phyloP scores from a whole-genome alignment of 306 rosid genomes.

The Inga oerstediana region DNA sequence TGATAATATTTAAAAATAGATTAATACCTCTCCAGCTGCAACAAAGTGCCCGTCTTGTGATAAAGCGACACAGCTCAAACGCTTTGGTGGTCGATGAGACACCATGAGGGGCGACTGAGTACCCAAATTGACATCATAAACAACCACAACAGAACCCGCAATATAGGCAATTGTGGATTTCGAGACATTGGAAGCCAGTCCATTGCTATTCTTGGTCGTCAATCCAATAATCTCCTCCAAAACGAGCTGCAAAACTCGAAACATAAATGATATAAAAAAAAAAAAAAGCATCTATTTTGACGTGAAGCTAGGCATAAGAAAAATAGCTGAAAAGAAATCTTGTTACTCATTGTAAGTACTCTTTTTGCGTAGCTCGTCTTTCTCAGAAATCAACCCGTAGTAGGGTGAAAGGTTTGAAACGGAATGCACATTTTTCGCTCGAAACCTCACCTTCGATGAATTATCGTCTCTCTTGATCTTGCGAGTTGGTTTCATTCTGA shows the following conservation, averaged over 20 bases:
- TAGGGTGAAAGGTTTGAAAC: slow-evolving; percentile 24
- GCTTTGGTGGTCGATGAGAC: slow-evolving; percentile 60
- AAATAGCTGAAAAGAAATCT: not conserved
- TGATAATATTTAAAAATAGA: slow-evolving; percentile 20
- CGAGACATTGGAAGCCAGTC: slow-evolving; percentile 56
- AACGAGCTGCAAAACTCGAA: slow-evolving; percentile 49
- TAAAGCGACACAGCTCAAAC: slow-evolving; percentile 71
- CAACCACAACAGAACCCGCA: slow-evolving; percentile 72
- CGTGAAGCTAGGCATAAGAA: not conserved
- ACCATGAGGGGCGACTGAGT: slow-evolving; percentile 65
- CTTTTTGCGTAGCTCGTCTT: not conserved
- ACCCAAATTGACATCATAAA: slow-evolving; percentile 56
- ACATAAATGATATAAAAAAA: slow-evolving; percentile 1
- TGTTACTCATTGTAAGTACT: not conserved
- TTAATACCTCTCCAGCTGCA: slow-evolving; percentile 75
- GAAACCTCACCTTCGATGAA: slow-evolving; percentile 47
- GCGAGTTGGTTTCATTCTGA: slow-evolving; percentile 52
- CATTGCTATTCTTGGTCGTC: slow-evolving; percentile 61
- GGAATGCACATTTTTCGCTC: slow-evolving; percentile 3
- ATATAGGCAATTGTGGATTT: slow-evolving; percentile 57
- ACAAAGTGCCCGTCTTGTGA: slow-evolving; percentile 64
- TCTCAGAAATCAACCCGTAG: not conserved
- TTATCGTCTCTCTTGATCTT: slow-evolving; percentile 48
- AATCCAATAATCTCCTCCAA: slow-evolving; percentile 74
- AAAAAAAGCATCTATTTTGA: not conserved